Conservation (phyloP, 305 asterid genomes). For the Solanum hybrid region DNA sequence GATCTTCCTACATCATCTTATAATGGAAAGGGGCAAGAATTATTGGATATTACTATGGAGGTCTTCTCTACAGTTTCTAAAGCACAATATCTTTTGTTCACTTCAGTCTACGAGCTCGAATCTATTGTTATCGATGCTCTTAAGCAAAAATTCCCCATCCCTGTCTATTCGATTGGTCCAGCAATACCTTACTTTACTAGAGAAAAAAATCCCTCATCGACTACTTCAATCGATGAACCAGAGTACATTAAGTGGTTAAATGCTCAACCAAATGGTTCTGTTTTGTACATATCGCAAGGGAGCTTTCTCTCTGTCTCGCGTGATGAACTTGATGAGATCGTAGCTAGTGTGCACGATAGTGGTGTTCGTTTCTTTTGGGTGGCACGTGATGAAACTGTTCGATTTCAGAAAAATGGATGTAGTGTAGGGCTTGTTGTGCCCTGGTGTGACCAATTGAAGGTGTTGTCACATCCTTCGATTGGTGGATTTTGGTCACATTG, state of each 20-base stretch:
- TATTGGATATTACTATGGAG: constrained; percentile 3
- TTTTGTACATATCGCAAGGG: constrained; percentile 49
- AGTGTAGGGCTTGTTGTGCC: constrained; percentile 8
- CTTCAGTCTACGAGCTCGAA: constrained; percentile 40
- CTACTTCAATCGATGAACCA: background rate
- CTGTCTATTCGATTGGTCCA: constrained; percentile 32
- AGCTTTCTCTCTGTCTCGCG: constrained; percentile 20
- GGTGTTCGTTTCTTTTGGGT: constrained; percentile 50
- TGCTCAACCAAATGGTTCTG: constrained; percentile 33
- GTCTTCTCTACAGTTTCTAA: constrained; percentile 12
- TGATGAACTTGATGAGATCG: constrained; percentile 14
- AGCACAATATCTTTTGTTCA: constrained; percentile 36
- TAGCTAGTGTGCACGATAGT: constrained; percentile 28
- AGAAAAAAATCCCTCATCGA: background rate
- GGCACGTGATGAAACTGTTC: constrained; percentile 22
- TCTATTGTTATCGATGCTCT: constrained; percentile 23
- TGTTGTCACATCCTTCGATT: constrained; percentile 15
- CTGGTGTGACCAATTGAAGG: constrained; percentile 27
- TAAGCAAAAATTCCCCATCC: constrained; percentile 5
- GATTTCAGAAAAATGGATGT: background rate
- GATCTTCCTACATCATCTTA: constrained; percentile 34
- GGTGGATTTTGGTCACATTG: constrained; percentile 33
- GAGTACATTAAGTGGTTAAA: constrained; percentile 37
- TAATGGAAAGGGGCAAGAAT: constrained; percentile 17
- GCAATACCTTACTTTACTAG: constrained; percentile 20